A percentile compares a stretch with the other conserved stretches of the same genome.
phyloP scores from a whole-genome alignment of 2,329 filamentous ascomycete species.

The Penicillium sp. region DNA sequence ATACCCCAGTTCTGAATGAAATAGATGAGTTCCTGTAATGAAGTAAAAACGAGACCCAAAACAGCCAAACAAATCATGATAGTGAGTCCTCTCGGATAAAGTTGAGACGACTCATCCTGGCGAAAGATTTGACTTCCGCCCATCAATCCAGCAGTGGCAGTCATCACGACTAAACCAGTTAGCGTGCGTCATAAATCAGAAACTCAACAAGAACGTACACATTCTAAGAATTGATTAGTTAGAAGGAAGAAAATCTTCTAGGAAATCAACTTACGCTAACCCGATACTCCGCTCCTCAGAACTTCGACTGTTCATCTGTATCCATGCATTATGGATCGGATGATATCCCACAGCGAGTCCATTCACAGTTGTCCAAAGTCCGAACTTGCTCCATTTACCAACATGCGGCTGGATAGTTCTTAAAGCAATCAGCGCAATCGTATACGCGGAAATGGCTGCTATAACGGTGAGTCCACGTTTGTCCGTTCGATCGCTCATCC shows the following conservation, averaged over 20 bases:
- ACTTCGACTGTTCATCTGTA: conserved; percentile 48
- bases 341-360: conserved; percentile 50
- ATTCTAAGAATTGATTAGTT: conserved; percentile 24
- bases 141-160: conserved; percentile 49
- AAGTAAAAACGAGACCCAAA: too few species aligned
- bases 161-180: conserved; percentile 40
- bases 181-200: background rate
- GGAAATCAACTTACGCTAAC: conserved; percentile 41
- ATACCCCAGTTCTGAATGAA: too few species aligned
- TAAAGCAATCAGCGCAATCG: conserved; percentile 42
- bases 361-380: conserved; percentile 50
- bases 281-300: conserved; percentile 46
- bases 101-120: conserved; percentile 40
- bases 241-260: conserved; percentile 9
- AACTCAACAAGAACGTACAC: conserved; percentile 14
- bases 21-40: too few species aligned
- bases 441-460: conserved; percentile 43
- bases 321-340: conserved; percentile 50
- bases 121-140: conserved; percentile 49
- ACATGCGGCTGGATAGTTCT: conserved; percentile 41
- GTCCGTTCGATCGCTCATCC: conserved; percentile 45
- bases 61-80: too few species aligned
- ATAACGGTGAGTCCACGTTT: conserved; percentile 44
- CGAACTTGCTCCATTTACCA: conserved; percentile 47
- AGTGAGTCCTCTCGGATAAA: conserved; percentile 26